Evolutionary conservation across 108 stramenopile species (phyloP).

Genomic region (Discostella stelligeroides): DNA sequence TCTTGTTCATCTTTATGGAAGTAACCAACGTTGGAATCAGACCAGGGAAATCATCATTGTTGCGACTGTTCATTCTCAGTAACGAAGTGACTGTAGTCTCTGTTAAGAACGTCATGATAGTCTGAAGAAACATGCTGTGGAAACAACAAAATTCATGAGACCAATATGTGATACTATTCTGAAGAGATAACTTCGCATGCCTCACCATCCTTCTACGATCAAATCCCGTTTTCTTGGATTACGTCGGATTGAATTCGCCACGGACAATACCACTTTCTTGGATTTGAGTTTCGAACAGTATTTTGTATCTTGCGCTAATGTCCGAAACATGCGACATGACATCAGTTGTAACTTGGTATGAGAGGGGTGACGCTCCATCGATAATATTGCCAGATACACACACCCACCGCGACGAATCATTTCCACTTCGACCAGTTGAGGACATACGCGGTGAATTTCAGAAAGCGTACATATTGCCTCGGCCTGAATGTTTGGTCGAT

Average conservation of each 20-base stretch:
- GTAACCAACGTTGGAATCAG: slow-evolving; percentile 20
- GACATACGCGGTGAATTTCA: slow-evolving; percentile 28
- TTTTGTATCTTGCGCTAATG: slow-evolving; percentile 26
- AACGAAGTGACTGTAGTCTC: slow-evolving; percentile 12
- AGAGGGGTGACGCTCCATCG: slow-evolving; percentile 27
- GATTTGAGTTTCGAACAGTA: slow-evolving; percentile 33
- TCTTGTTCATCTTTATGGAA: slow-evolving; percentile 1
- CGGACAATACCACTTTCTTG: slow-evolving; percentile 11
- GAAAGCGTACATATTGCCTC: slow-evolving; percentile 29
- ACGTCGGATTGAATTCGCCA: slow-evolving; percentile 23
- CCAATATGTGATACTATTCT: not conserved
- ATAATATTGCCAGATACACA: slow-evolving; percentile 10
- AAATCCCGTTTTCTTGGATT: slow-evolving; percentile 18
- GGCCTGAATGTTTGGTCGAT: slow-evolving; percentile 12
- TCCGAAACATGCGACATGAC: slow-evolving; percentile 18
- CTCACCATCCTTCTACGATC: slow-evolving; percentile 27
- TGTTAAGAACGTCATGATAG: slow-evolving; percentile 29
- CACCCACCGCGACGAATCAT: slow-evolving; percentile 20
- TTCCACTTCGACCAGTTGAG: not conserved
- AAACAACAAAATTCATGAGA: not conserved
- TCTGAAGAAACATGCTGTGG: slow-evolving; percentile 29
- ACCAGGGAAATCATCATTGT: slow-evolving; percentile 1
- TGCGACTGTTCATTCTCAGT: slow-evolving; percentile 10
- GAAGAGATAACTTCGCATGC: not conserved
- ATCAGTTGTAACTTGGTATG: slow-evolving; percentile 23